These are phyloP conservation scores for Leccinum truebloodii DNA, from an alignment of 768 basidiomycete species.

Conservation along the genomic window DNA sequence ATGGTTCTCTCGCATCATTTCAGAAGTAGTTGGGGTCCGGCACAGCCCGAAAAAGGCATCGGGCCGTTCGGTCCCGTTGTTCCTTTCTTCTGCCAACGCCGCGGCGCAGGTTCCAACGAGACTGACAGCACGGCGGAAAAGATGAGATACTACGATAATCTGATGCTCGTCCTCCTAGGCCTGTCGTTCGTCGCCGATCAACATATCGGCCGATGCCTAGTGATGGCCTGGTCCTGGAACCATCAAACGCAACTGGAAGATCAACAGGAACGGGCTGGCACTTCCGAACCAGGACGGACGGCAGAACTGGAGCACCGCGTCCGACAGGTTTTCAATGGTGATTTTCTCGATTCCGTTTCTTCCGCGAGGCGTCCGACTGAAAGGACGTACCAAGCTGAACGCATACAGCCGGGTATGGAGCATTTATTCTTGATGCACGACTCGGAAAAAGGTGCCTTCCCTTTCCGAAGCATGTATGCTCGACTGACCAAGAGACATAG, in stretches of 20 bases:
- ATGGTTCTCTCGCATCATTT: background rate
- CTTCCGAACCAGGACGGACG: background rate
- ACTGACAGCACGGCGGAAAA: background rate
- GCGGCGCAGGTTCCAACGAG: background rate
- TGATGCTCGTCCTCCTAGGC: background rate
- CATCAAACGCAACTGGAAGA: background rate
- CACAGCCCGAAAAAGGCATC: background rate
- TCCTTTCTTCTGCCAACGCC: background rate
- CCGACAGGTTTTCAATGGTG: background rate
- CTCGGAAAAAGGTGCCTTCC: constrained; percentile 6
- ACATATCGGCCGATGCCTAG: background rate
- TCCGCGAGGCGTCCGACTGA: background rate
- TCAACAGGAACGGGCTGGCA: background rate
- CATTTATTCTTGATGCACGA: constrained; percentile 11
- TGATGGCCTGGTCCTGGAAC: constrained; percentile 1
- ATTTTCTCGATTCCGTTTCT: background rate
- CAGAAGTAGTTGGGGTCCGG: background rate
- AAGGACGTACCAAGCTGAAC: background rate
- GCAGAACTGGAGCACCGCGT: background rate
- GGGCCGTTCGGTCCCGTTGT: background rate
- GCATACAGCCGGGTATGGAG: constrained; percentile 21
- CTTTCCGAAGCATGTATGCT: constrained; percentile 1
- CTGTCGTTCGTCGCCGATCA: background rate
- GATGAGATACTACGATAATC: constrained; percentile 1
- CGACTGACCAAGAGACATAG: constrained; percentile 27